Percentiles rank a stretch among this genome's conserved stretches.
These are phyloP conservation scores for Fusarium denticulatum DNA, from an alignment of 2,329 filamentous ascomycete genomes.

Conservation along the genomic window DNA sequence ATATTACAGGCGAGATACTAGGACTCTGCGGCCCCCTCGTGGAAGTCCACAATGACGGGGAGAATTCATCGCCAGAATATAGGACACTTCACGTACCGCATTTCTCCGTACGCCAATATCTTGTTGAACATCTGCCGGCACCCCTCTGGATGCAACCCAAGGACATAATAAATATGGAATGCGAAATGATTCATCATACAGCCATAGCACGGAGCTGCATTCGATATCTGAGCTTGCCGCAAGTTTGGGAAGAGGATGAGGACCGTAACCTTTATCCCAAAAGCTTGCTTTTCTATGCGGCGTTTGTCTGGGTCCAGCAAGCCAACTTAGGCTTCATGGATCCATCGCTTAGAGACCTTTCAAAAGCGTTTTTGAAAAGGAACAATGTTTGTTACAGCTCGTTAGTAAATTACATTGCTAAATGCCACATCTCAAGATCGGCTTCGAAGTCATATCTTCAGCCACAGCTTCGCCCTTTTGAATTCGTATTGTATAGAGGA, in stretches of 20 bases:
- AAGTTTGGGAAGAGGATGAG: not conserved
- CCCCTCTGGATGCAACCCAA: not conserved
- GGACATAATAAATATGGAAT: fast-evolving
- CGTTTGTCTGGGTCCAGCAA: fast-evolving
- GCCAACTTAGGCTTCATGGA: fast-evolving
- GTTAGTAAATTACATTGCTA: fast-evolving
- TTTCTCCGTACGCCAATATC: slow-evolving; percentile 37
- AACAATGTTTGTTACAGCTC: fast-evolving
- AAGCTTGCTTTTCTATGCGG: too few relatives aligned
- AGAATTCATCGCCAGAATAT: fast-evolving
- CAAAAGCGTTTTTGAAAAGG: fast-evolving
- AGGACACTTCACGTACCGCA: slow-evolving; percentile 28
- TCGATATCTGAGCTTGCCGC: not conserved
- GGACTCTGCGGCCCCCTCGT: slow-evolving; percentile 45
- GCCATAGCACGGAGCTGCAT: not conserved
- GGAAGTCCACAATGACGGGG: slow-evolving; percentile 27
- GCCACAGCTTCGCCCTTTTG: not conserved
- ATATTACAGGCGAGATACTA: slow-evolving; percentile 43
- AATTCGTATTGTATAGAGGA: fast-evolving
- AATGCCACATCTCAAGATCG: too few relatives aligned
- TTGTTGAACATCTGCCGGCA: fast-evolving
- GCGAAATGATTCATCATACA: not conserved
- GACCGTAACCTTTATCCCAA: too few relatives aligned
- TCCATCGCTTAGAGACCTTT: fast-evolving
- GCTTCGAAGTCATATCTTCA: too few relatives aligned